These are phyloP conservation scores for Mycena kentingensis DNA, from an alignment of 768 basidiomycete species.

Conservation along the genomic window DNA sequence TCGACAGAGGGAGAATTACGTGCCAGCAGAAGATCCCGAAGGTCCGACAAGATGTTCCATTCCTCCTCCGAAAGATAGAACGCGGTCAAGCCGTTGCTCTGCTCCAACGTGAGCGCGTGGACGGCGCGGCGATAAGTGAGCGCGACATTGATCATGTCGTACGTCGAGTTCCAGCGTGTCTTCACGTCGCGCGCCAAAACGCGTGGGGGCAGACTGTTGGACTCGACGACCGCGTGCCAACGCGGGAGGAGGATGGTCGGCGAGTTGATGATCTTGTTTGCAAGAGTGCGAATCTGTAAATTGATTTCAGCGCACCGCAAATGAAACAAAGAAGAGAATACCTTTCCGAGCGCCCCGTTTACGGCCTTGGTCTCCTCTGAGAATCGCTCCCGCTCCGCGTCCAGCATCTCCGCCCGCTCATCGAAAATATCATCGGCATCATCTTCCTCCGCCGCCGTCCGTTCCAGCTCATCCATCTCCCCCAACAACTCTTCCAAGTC, in stretches of 20 bases:
- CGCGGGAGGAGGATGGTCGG: constrained; percentile 23
- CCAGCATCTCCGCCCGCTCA: constrained; percentile 16
- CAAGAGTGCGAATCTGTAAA: constrained; percentile 19
- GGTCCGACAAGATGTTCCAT: not conserved
- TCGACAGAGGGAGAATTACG: not conserved
- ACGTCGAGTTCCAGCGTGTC: no score
- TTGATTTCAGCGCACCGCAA: not conserved
- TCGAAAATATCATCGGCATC: constrained; percentile 24
- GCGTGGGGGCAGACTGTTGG: not conserved
- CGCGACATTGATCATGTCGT: no score
- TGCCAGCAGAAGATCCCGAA: constrained; percentile 2
- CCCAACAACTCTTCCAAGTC: constrained; percentile 5
- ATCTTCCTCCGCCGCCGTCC: constrained; percentile 11
- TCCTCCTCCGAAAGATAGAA: no score
- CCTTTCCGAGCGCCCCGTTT: constrained; percentile 10
- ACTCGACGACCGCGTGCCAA: constrained; percentile 20
- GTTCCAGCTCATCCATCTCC: constrained; percentile 9
- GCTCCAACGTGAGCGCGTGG: no score
- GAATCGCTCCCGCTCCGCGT: constrained; percentile 7
- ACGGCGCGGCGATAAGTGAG: no score
- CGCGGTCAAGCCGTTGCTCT: no score
- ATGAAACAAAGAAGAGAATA: not conserved
- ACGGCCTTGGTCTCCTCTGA: constrained; percentile 12
- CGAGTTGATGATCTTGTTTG: constrained; percentile 25
- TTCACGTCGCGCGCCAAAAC: no score